Base-by-base conservation (phyloP, 768 basidiomycete genomes). In the Russula compacta region DNA sequence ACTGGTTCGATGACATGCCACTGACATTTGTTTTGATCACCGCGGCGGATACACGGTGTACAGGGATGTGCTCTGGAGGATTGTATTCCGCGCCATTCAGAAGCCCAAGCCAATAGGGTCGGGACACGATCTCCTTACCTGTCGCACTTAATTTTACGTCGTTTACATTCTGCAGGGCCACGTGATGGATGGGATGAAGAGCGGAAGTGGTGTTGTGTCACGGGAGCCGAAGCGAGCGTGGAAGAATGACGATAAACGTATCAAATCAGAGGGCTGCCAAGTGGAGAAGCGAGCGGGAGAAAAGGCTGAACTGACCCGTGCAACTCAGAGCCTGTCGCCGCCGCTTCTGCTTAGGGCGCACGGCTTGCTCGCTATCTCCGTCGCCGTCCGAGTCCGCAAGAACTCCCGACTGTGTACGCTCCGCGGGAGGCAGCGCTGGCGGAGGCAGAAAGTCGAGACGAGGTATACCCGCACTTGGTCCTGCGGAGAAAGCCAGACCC, bases 101-200 rank as follows among this genome's bases (percentile, higher is more conserved):
- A 62, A 59, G 44, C 33, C 33, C 46, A 60, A 54, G 47, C 24
- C 46, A 32, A 53, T 42, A 43, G 56, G 46, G 63, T 56, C 60
- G 58, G 58, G 68, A 54, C 39, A 59, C 58, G 57, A 52, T 32
- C 43, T 21, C 59, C 69, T 68, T 70, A 87, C 86, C 87, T 87
- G 76, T 92, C 89, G 72, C 90, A 92, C 70, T 87, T 88, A 73
- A 92, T 92, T 78, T 92, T 92, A 46, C 89, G 81, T 67, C 89
- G 76, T 72, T 92, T 92, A 72, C 89, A 92, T 72, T 91, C 90
- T 90, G 69, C 51, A 57, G 44, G 55, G 29, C 36, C 60, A 56
- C 55, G 63, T 61, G 54, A 61, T 63, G 50, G 29, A 64, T 56
- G 33, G 55, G 46, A 56, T 53, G 55, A 40, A 43, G 43, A 66